These are phyloP conservation scores for Botryotinia globosa DNA, from an alignment of 2,329 filamentous ascomycete genomes.

Conservation along the genomic window DNA sequence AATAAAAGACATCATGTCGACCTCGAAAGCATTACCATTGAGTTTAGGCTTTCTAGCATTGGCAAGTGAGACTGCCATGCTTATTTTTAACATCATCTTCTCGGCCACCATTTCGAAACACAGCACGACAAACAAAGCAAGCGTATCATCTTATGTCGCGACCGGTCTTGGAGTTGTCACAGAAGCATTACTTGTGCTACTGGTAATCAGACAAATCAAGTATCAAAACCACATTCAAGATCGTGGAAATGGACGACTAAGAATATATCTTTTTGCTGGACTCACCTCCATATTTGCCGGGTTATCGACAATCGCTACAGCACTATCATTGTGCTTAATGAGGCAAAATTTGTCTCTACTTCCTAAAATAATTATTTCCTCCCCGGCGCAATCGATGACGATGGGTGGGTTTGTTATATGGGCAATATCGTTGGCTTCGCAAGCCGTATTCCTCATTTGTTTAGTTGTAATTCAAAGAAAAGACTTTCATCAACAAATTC, in stretches of 20 bases:
- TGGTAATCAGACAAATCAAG: slow-evolving; percentile 33
- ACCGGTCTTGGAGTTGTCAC: slow-evolving; percentile 30
- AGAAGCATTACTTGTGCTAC: slow-evolving; percentile 28
- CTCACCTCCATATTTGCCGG: slow-evolving; percentile 31
- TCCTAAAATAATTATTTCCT: slow-evolving; percentile 26
- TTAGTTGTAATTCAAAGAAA: slow-evolving; percentile 33
- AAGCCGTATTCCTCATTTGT: slow-evolving; percentile 34
- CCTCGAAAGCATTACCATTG: slow-evolving; percentile 29
- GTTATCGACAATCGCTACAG: slow-evolving; percentile 32
- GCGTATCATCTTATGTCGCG: slow-evolving; percentile 32
- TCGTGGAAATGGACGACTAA: slow-evolving; percentile 29
- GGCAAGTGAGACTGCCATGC: slow-evolving; percentile 32
- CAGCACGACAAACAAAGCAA: slow-evolving; percentile 21
- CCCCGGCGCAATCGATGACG: slow-evolving; percentile 28
- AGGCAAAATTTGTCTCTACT: slow-evolving; percentile 26
- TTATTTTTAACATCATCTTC: slow-evolving; percentile 37
- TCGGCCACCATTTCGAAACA: slow-evolving; percentile 29
- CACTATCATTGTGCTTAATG: slow-evolving; percentile 32
- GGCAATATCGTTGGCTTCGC: slow-evolving; percentile 32
- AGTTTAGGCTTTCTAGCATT: slow-evolving; percentile 35
- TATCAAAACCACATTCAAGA: slow-evolving; percentile 35
- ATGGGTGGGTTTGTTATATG: slow-evolving; percentile 35
- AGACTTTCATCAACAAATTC: slow-evolving; percentile 34
- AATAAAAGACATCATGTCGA: slow-evolving; percentile 27
- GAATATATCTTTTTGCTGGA: slow-evolving; percentile 35